phyloP scores from a whole-genome alignment of 148 eudicot species.

The Heliamphora exappendiculata region DNA sequence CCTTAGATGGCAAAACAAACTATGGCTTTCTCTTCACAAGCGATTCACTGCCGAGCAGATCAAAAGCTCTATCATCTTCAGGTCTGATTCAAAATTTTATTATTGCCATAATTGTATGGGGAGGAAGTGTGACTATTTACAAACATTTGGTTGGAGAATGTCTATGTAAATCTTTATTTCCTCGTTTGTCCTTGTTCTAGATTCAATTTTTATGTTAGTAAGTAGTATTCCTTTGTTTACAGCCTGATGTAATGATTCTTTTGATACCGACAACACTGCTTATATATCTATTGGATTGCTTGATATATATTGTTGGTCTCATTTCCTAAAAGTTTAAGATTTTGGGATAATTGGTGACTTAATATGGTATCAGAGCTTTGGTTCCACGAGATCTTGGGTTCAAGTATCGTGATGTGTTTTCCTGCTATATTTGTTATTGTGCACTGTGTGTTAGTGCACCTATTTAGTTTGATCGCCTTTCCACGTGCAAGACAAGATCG shows the following conservation, averaged over 20 bases:
- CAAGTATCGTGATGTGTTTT: too few relatives aligned
- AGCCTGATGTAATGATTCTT: neutral
- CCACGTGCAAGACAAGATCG: too few relatives aligned
- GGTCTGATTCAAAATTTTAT: constrained; percentile 34
- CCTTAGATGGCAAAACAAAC: constrained; percentile 95
- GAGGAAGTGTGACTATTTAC: neutral
- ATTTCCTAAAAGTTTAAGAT: too few relatives aligned
- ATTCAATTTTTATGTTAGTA: neutral
- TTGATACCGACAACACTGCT: neutral
- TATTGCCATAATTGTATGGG: neutral
- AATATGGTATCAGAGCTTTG: too few relatives aligned
- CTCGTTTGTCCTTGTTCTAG: neutral
- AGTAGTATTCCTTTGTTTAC: neutral
- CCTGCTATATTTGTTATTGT: too few relatives aligned
- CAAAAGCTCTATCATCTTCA: constrained; percentile 95
- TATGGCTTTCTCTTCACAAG: constrained; percentile 85
- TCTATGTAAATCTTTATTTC: neutral
- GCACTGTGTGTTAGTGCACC: too few relatives aligned
- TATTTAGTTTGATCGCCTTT: too few relatives aligned
- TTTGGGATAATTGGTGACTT: too few relatives aligned
- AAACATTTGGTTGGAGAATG: neutral
- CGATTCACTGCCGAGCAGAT: constrained; percentile 69
- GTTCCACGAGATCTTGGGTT: too few relatives aligned
- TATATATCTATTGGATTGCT: too few relatives aligned
- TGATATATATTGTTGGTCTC: too few relatives aligned